A percentile compares a stretch with the other conserved stretches of the same genome.
These are phyloP conservation scores for Schoenoplectus tabernaemontani DNA, from an alignment of 202 grass and related monocot genomes.

Conservation along the genomic window DNA sequence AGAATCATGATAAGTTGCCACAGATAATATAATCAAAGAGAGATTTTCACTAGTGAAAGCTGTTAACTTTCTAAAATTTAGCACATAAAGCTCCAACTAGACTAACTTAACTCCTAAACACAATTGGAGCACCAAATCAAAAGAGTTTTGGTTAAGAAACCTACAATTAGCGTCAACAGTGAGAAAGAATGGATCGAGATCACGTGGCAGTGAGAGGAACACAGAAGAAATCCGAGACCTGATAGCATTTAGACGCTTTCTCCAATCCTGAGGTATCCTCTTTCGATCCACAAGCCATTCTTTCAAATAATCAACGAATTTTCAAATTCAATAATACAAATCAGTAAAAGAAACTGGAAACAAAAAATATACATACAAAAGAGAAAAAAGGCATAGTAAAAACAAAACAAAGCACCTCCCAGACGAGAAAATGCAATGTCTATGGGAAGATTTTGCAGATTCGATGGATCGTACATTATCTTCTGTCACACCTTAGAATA, in stretches of 20 bases:
- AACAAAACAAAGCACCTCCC: constrained; percentile 27
- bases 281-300: constrained; percentile 99
- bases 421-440: constrained; percentile 85
- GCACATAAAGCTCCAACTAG: neutral
- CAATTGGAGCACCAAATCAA: neutral
- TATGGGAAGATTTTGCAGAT: constrained; percentile 76
- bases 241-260: constrained; percentile 56
- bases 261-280: constrained; percentile 87
- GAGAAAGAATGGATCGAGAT: constrained; percentile 67
- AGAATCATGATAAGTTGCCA: neutral
- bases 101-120: neutral
- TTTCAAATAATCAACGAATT: constrained; percentile 8
- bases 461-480: constrained; percentile 56
- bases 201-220: constrained; percentile 46
- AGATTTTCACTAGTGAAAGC: neutral
- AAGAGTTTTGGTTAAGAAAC: neutral
- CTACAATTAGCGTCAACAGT: constrained; percentile 64
- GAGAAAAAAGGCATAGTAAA: neutral
- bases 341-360: too few species aligned
- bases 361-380: neutral
- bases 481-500: neutral
- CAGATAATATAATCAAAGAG: neutral
- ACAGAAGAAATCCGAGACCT: constrained; percentile 52
- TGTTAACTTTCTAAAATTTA: neutral
- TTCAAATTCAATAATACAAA: neutral